Conservation (phyloP, 352 stramenopile species). For the Albugo candida region DNA sequence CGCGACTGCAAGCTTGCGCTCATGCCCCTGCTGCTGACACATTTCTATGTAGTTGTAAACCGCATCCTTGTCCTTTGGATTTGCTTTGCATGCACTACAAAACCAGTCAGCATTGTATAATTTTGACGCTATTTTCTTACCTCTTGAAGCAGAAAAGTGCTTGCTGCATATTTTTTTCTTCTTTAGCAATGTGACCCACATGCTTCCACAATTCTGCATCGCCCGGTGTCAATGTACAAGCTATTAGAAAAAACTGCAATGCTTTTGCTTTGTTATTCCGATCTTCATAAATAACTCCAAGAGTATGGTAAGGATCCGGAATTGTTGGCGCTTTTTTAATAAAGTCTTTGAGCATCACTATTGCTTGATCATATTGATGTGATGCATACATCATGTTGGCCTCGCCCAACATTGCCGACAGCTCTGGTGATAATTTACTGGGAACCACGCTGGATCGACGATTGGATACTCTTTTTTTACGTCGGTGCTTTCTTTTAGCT, state of each 20-base stretch:
- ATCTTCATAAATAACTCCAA: conserved; percentile 79
- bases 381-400: conserved; percentile 77
- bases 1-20: conserved; percentile 52
- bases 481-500: neutral
- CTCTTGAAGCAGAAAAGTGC: conserved; percentile 76
- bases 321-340: conserved; percentile 80
- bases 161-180: conserved; percentile 73
- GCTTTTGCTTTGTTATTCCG: conserved; percentile 59
- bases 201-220: conserved; percentile 74
- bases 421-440: conserved; percentile 57
- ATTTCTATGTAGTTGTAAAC: conserved; percentile 67
- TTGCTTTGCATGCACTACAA: conserved; percentile 30
- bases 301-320: conserved; percentile 68
- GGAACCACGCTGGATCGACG: conserved; percentile 35
- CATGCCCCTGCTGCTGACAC: conserved; percentile 57
- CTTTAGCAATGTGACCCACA: conserved; percentile 65
- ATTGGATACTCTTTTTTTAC: neutral
- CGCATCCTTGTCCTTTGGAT: conserved; percentile 63
- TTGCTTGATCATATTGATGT: conserved; percentile 68
- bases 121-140: neutral
- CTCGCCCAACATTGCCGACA: conserved; percentile 58
- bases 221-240: conserved; percentile 58
- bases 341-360: conserved; percentile 68
- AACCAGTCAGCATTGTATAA: neutral
- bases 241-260: conserved; percentile 73